Evolutionary conservation across 1,139 yeast species (phyloP), one percentile per base, ranked within the genome.

Genomic region (Spathaspora sp.): DNA sequence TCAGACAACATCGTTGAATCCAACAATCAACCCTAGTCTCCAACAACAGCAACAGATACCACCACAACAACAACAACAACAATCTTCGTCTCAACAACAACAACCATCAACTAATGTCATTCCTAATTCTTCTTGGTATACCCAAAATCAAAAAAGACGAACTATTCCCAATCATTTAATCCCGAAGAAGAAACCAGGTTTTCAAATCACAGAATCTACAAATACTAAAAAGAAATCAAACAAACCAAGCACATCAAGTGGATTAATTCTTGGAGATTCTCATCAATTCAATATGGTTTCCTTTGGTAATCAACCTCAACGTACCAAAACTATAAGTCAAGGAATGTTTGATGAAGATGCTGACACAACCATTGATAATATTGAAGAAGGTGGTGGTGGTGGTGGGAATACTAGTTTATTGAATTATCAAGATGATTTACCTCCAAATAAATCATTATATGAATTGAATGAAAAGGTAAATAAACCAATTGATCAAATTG

Each of bases 371-470:
- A 65, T 64, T 50, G 72, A 65, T 31, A 64, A 62, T 48, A 70
- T 61, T 0, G 41, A 42, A n/a, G 41, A 36, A 6, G 34, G 16
- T 9, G 13, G 13, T 0, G 41, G 37, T 7, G 41, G 25, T 10
- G 34, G 16, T 9, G 13, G 13, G 2, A 27, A 27, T 13, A 23
- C 13, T 31, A 15, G 36, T 5, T 27, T 27, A 31, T 31, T 20
- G 31, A 20, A n/a, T 40, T 51, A 53, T 39, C 65, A 60, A 40
- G 74, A 69, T 31, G 82, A 81, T 51, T 58, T 70, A 41, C 89
- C 89, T n/a, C 90, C 89, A 0, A 62, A 74, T 4, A 67, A 78
- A 48, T 82, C 89, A 1, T 69, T 84, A 20, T 78, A 77, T 53
- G 89, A 84, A 49, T 70, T 81, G 50, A 76, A 76, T 52, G 78